A percentile compares a stretch with the other conserved stretches of the same genome.
These are phyloP conservation scores for Debaryomyces sp. DNA, from an alignment of 1,139 yeast genomes.

Conservation along the genomic window DNA sequence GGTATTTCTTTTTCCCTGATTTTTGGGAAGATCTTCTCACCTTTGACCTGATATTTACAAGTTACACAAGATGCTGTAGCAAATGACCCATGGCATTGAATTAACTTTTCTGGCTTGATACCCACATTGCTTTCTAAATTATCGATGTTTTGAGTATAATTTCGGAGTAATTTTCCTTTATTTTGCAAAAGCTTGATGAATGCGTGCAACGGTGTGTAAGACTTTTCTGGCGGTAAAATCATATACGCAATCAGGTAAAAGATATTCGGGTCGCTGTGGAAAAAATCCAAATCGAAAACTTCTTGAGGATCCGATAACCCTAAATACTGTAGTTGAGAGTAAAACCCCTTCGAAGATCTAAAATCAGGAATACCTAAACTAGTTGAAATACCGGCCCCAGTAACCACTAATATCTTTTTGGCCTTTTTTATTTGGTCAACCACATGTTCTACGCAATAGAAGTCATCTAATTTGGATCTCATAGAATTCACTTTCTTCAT, in stretches of 20 bases:
- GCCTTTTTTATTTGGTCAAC: slow-evolving; percentile 55
- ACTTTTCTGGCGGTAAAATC: slow-evolving; percentile 74
- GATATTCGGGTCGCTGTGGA: slow-evolving; percentile 74
- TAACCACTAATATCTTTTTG: slow-evolving; percentile 68
- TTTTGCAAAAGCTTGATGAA: slow-evolving; percentile 77
- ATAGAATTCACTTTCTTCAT: slow-evolving; percentile 60
- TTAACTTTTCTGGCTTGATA: slow-evolving; percentile 61
- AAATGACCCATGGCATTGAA: slow-evolving; percentile 95
- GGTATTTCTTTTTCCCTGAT: slow-evolving; percentile 67
- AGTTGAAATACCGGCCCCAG: slow-evolving; percentile 96
- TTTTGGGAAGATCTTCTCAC: slow-evolving; percentile 63
- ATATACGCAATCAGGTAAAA: slow-evolving; percentile 85
- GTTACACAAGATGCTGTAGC: slow-evolving; percentile 86
- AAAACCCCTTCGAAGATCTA: slow-evolving; percentile 84
- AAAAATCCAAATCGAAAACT: slow-evolving; percentile 76
- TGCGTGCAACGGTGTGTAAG: slow-evolving; percentile 81
- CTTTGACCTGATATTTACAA: slow-evolving; percentile 68
- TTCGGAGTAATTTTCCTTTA: slow-evolving; percentile 75
- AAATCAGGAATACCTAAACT: slow-evolving; percentile 91
- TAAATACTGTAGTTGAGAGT: slow-evolving; percentile 63
- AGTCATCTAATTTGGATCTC: slow-evolving; percentile 54
- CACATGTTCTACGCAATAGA: slow-evolving; percentile 64
- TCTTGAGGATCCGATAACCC: slow-evolving; percentile 90
- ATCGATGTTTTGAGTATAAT: slow-evolving; percentile 93
- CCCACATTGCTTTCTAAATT: slow-evolving; percentile 86